These are phyloP conservation scores for Phytophthora podocarpi DNA, from an alignment of 352 stramenopile genomes.

Conservation along the genomic window DNA sequence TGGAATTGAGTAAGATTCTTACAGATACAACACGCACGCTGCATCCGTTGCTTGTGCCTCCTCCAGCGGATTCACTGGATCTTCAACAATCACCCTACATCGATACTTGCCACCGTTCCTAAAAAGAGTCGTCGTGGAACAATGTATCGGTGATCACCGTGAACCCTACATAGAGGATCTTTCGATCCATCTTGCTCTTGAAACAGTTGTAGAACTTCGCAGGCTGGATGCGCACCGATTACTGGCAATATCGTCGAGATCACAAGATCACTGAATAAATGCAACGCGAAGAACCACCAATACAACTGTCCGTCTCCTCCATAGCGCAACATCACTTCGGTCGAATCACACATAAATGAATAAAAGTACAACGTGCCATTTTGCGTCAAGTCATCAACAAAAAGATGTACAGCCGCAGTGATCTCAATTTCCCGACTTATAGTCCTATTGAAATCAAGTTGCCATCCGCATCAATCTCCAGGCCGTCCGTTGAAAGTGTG, in stretches of 20 bases:
- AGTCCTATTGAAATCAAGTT: constrained; percentile 2
- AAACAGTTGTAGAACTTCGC: too few relatives aligned
- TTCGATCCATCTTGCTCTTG: constrained; percentile 45
- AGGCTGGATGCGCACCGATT: too few relatives aligned
- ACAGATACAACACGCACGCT: background rate
- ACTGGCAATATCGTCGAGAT: too few relatives aligned
- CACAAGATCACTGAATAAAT: too few relatives aligned
- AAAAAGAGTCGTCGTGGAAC: constrained; percentile 85
- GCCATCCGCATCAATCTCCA: constrained; percentile 13
- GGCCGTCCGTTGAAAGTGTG: constrained; percentile 17
- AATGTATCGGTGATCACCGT: constrained; percentile 51
- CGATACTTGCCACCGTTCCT: background rate
- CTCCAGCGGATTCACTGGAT: background rate
- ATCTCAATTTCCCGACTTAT: background rate
- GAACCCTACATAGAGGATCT: constrained; percentile 78
- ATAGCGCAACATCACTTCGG: too few relatives aligned
- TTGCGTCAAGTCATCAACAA: too few relatives aligned
- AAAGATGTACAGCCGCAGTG: too few relatives aligned
- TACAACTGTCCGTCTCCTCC: too few relatives aligned
- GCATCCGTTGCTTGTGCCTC: background rate
- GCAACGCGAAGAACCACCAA: too few relatives aligned
- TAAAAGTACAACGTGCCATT: too few relatives aligned
- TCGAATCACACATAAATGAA: too few relatives aligned
- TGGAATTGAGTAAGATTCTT: background rate
- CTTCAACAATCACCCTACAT: constrained; percentile 10